Evolutionary conservation across 2,329 filamentous ascomycete genomes (phyloP).

Genomic region (Chaetomium olivaceum): DNA sequence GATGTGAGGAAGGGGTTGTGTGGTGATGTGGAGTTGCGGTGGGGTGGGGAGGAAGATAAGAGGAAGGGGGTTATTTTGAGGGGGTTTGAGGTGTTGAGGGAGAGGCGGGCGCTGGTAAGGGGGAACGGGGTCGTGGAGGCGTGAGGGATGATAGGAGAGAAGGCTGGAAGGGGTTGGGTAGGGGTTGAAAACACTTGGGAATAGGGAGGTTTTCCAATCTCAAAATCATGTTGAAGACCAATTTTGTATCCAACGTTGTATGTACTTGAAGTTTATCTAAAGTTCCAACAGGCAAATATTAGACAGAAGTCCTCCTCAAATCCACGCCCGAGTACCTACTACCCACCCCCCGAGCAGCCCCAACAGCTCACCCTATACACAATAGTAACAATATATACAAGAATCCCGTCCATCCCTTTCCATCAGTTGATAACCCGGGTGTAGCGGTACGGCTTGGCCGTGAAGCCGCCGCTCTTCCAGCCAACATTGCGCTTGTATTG

Average conservation of each 20-base stretch:
- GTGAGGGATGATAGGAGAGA: background rate
- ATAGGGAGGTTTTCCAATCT: background rate
- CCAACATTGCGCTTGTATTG: slow-evolving; percentile 15
- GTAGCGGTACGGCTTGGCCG: slow-evolving; percentile 26
- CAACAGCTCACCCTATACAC: background rate
- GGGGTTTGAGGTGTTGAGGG: background rate
- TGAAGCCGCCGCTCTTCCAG: slow-evolving; percentile 14
- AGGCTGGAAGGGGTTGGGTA: background rate
- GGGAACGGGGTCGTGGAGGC: background rate
- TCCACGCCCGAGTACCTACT: background rate
- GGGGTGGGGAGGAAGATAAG: background rate
- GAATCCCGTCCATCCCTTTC: background rate
- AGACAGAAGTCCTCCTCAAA: background rate
- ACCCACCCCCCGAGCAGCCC: background rate
- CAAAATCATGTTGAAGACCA: background rate
- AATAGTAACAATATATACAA: background rate
- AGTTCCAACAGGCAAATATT: background rate
- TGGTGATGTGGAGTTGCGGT: background rate
- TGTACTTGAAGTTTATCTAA: background rate
- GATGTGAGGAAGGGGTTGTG: background rate
- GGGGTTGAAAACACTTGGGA: background rate
- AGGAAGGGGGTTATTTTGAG: background rate
- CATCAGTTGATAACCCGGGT: slow-evolving; percentile 10
- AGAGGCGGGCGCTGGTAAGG: background rate
- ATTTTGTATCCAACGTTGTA: background rate